phyloP scores from a whole-genome alignment of 495 filamentous ascomycete genomes.

The Neurospora cerealis region DNA sequence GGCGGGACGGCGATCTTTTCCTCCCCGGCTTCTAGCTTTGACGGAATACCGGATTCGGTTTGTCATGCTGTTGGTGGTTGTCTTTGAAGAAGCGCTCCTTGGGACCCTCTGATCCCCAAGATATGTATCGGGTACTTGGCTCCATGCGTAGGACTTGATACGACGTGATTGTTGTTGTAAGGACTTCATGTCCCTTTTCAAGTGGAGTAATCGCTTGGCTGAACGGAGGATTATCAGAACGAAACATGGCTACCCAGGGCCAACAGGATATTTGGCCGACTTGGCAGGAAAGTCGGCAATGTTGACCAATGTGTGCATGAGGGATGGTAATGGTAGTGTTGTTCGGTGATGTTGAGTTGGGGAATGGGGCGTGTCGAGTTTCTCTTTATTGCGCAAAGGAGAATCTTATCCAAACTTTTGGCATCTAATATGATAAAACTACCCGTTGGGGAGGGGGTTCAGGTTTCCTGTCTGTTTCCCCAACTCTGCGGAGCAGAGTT shows the following conservation, averaged over 20 bases:
- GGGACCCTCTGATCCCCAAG: neutral
- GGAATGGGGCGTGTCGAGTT: neutral
- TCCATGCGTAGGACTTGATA: neutral
- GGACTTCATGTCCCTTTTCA: constrained; percentile 1
- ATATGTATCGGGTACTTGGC: neutral
- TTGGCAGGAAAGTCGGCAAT: neutral
- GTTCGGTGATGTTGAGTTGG: neutral
- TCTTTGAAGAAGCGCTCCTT: neutral
- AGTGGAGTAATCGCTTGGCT: neutral
- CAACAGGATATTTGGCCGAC: neutral
- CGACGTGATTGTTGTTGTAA: neutral
- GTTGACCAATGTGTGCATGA: neutral
- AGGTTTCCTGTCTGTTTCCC: too few relatives aligned
- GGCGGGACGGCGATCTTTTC: neutral
- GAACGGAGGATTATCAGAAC: constrained; percentile 7
- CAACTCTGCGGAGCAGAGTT: too few relatives aligned
- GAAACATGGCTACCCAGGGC: constrained; percentile 2
- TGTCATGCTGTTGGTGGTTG: neutral
- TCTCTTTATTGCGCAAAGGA: neutral
- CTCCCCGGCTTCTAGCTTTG: neutral
- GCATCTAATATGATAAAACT: neutral
- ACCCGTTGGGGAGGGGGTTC: too few relatives aligned
- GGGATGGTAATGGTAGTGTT: neutral
- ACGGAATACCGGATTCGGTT: neutral
- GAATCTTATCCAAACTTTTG: neutral